phyloP scores from a whole-genome alignment of 306 rosid species.

The Medicago ruthenica region DNA sequence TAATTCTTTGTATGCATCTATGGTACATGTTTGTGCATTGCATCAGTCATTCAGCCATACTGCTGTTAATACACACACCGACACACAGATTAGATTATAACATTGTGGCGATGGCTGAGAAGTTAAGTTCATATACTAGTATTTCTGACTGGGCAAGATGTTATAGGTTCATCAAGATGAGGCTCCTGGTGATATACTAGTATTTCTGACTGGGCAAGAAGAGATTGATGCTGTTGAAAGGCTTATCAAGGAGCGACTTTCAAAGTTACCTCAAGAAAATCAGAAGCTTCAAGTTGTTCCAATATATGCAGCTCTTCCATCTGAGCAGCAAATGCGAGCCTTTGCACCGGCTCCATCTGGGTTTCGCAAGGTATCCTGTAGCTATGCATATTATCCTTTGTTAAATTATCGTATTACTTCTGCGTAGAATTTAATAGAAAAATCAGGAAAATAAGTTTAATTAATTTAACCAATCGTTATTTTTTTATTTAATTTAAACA shows the following conservation, averaged over 20 bases:
- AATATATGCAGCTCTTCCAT: slow-evolving; percentile 90
- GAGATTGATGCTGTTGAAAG: slow-evolving; percentile 89
- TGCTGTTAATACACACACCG: background rate
- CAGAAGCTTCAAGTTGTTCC: slow-evolving; percentile 64
- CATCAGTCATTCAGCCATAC: slow-evolving; percentile 22
- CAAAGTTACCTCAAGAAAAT: slow-evolving; percentile 66
- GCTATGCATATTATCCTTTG: slow-evolving; percentile 13
- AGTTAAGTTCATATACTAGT: slow-evolving; percentile 58
- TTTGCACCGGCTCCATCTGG: slow-evolving; percentile 84
- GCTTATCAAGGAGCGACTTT: slow-evolving; percentile 68
- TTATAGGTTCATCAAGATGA: slow-evolving; percentile 83
- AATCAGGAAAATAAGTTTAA: background rate
- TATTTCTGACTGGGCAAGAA: slow-evolving; percentile 92
- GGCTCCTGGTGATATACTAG: slow-evolving; percentile 86
- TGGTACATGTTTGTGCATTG: slow-evolving; percentile 28
- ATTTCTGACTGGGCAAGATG: slow-evolving; percentile 90
- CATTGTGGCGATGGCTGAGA: slow-evolving; percentile 21
- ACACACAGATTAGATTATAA: background rate
- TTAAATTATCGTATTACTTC: background rate
- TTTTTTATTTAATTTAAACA: slow-evolving; percentile 12
- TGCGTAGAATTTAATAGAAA: slow-evolving; percentile 22
- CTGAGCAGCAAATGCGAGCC: slow-evolving; percentile 85
- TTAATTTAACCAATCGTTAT: background rate
- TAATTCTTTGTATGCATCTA: slow-evolving; percentile 19
- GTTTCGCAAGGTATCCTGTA: slow-evolving; percentile 70